phyloP scores from a whole-genome alignment of 352 stramenopile genomes.

The Pythium phragmiticola region DNA sequence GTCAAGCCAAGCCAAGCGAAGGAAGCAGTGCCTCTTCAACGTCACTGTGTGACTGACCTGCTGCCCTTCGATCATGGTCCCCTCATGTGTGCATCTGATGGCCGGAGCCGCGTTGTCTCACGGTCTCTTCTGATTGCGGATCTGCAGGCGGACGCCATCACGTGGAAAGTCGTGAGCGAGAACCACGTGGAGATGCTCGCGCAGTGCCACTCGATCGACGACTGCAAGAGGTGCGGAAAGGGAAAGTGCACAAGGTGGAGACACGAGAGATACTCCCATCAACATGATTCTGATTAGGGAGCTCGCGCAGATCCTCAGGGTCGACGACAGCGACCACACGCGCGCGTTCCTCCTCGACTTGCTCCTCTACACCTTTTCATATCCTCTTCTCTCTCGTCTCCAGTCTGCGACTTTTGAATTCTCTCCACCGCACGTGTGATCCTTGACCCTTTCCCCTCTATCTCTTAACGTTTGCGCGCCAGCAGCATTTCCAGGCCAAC shows the following conservation, averaged over 20 bases:
- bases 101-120: neutral
- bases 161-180: conserved; percentile 55
- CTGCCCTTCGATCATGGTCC: conserved; percentile 10
- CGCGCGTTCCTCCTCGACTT: conserved; percentile 51
- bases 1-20: conserved; percentile 13
- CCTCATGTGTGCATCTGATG: neutral
- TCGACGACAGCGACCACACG: conserved; percentile 38
- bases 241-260: neutral
- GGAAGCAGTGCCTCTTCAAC: conserved; percentile 14
- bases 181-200: conserved; percentile 38
- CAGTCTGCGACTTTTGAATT: neutral
- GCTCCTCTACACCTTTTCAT: conserved; percentile 70
- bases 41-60: neutral
- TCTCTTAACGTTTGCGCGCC: conserved; percentile 56
- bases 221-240: conserved; percentile 48
- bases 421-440: neutral
- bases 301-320: conserved; percentile 49
- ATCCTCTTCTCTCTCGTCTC: conserved; percentile 30
- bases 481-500: conserved; percentile 49
- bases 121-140: neutral
- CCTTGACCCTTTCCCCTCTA: neutral
- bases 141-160: conserved; percentile 42
- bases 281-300: conserved; percentile 23
- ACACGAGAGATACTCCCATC: neutral
- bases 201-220: conserved; percentile 42